These are phyloP conservation scores for Yamadazyma triangularis DNA, from an alignment of 1,139 yeast genomes.

Conservation along the genomic window DNA sequence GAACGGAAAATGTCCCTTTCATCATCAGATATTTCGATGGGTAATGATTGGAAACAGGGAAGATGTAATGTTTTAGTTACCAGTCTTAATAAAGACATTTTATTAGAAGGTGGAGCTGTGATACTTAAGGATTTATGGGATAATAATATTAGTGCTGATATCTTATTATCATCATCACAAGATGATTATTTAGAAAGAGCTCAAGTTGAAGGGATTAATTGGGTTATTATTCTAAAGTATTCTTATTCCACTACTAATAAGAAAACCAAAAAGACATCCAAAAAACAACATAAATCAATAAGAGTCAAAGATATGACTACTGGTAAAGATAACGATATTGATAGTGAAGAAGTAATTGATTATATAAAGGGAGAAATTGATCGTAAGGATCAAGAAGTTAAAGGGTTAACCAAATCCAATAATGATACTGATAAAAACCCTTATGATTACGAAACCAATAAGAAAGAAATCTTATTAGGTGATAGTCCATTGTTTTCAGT, in stretches of 20 bases:
- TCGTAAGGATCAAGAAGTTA: conserved; percentile 16
- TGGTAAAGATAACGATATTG: conserved; percentile 66
- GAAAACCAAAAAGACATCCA: conserved; percentile 35
- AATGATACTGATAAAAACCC: conserved; percentile 4
- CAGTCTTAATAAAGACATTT: conserved; percentile 50
- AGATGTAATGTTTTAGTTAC: conserved; percentile 82
- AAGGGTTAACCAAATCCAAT: conserved; percentile 8
- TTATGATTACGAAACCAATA: conserved; percentile 1
- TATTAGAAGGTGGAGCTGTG: conserved; percentile 59
- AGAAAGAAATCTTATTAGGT: conserved; percentile 12
- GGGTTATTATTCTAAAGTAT: conserved; percentile 75
- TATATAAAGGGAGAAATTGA: conserved; percentile 44
- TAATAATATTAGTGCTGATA: conserved; percentile 65
- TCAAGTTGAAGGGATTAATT: conserved; percentile 62
- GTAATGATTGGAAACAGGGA: conserved; percentile 24
- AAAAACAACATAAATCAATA: conserved; percentile 58
- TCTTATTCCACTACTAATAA: conserved; percentile 23
- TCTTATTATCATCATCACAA: conserved; percentile 40
- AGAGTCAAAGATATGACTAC: conserved; percentile 60
- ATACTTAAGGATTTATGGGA: conserved; percentile 67
- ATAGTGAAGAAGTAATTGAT: conserved; percentile 56
- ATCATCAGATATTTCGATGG: conserved; percentile 14
- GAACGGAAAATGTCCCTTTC: conserved; percentile 15
- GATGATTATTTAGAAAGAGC: conserved; percentile 73
- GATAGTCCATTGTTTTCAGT: conserved; percentile 28